Conservation (phyloP, 2,329 filamentous ascomycete genomes). For the Fusarium keratoplasticum region DNA sequence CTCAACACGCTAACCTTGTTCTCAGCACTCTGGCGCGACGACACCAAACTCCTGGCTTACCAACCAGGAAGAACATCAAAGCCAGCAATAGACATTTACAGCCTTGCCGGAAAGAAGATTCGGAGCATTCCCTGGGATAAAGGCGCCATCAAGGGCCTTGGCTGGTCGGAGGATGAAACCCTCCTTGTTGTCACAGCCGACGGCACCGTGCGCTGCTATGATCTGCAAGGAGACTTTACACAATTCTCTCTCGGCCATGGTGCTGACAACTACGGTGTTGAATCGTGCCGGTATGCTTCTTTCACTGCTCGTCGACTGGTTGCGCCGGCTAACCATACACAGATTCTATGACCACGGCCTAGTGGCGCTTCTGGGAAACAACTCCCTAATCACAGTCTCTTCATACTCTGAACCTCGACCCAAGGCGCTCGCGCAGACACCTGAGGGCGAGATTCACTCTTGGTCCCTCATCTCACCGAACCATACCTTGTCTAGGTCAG, state of each 20-base stretch:
- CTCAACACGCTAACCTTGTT: slow-evolving; percentile 18
- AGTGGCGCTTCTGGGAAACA: slow-evolving; percentile 90
- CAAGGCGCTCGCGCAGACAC: slow-evolving; percentile 80
- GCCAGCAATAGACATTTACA: slow-evolving; percentile 93
- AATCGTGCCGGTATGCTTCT: slow-evolving; percentile 74
- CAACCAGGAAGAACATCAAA: slow-evolving; percentile 78
- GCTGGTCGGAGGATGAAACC: slow-evolving; percentile 97
- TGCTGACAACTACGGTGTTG: slow-evolving; percentile 87
- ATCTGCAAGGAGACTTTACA: slow-evolving; percentile 93
- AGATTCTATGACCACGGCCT: slow-evolving; percentile 92
- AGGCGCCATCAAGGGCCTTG: slow-evolving; percentile 85
- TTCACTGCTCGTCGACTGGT: not conserved
- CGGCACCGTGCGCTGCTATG: slow-evolving; percentile 90
- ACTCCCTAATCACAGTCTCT: slow-evolving; percentile 86
- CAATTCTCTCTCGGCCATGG: slow-evolving; percentile 93
- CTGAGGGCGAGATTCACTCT: slow-evolving; percentile 82
- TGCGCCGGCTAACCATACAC: slow-evolving; percentile 21
- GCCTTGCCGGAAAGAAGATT: slow-evolving; percentile 89
- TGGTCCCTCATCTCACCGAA: slow-evolving; percentile 92
- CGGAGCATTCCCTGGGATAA: slow-evolving; percentile 92
- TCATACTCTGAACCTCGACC: slow-evolving; percentile 92
- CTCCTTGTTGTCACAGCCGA: slow-evolving; percentile 89
- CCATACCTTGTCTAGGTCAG: slow-evolving; percentile 89
- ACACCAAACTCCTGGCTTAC: slow-evolving; percentile 84
- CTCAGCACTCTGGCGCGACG: slow-evolving; percentile 87